Evolutionary conservation across 1,284 basidiomycete genomes (phyloP), one percentile per base, ranked within the genome.

Genomic region (Ceratobasidium sp.): DNA sequence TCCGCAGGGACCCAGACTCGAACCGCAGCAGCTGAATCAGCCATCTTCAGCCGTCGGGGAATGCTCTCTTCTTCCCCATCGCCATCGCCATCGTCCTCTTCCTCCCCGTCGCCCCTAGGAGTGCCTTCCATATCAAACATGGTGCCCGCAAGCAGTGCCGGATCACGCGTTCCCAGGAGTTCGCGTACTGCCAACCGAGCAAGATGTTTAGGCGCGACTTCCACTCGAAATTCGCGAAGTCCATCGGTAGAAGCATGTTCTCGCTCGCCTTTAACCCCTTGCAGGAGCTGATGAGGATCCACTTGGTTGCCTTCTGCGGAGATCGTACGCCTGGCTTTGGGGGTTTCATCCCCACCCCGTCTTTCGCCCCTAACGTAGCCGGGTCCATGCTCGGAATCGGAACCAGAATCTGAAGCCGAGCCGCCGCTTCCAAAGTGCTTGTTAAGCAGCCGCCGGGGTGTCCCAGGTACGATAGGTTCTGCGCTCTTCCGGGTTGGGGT

Each of bases 1-100:
- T 86, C 89, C 16, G 90, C 91, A 0, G 92, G 91, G 83, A 93
- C 85, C 91, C 91, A 92, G 41, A 94, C 79, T 34, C 91, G 84
- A 77, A 92, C 58, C n/a, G 48, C 39, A 9, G 54, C 29, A 11
- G 56, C 37, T 27, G 54, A 53, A 39, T 81, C 84, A 54, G 77
- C 79, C 24, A 73, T 76, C 39, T 74, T 78, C 77, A 72, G 24
- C 27, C 68, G 58, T 29, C 68, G 43, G 9, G 43, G 31, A 22
- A 19, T 34, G 24, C 63, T n/a, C 79, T 49, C 77, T 79, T 74
- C 72, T 19, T 72, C 76, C 13, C 54, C 75, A 22, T 75, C 73
- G 14, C 64, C 77, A 29, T 75, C 76, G 41, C 85, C 83, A 56
- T 84, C 84, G 34, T 83, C 82, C 27, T 83, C 85, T 14, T 82